These are phyloP conservation scores for Metahyphopichia silvanorum DNA, from an alignment of 805 yeast genomes.

Conservation along the genomic window DNA sequence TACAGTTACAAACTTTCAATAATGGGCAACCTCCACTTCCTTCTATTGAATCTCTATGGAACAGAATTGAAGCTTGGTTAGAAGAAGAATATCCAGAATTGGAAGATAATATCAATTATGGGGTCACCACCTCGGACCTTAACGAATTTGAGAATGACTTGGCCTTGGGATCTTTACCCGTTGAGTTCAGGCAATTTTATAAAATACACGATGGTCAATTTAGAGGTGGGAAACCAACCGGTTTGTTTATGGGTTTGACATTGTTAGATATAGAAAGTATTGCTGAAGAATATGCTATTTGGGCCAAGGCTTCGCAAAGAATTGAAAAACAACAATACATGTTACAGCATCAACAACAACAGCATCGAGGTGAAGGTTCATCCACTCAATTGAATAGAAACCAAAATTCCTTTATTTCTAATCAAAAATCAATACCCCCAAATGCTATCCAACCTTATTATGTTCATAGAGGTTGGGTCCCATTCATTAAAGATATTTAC, in stretches of 20 bases:
- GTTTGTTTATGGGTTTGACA: slow-evolving; percentile 41
- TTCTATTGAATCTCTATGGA: slow-evolving; percentile 41
- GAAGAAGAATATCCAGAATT: slow-evolving; percentile 47
- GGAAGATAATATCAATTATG: slow-evolving; percentile 40
- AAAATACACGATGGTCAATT: slow-evolving; percentile 46
- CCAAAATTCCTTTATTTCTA: slow-evolving; percentile 23
- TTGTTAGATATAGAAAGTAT: slow-evolving; percentile 42
- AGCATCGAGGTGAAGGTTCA: slow-evolving; percentile 11
- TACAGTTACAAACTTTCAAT: slow-evolving; percentile 44
- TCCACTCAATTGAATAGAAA: slow-evolving; percentile 8
- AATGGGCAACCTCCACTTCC: slow-evolving; percentile 52
- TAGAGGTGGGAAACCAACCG: slow-evolving; percentile 45
- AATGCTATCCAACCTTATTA: slow-evolving; percentile 34
- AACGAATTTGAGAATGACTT: slow-evolving; percentile 45
- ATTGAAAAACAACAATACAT: slow-evolving; percentile 35
- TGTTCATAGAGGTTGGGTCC: slow-evolving; percentile 40
- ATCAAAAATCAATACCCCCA: slow-evolving; percentile 38
- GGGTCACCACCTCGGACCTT: slow-evolving; percentile 44
- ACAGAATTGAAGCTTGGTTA: slow-evolving; percentile 38
- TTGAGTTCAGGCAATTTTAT: slow-evolving; percentile 42
- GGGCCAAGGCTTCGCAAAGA: slow-evolving; percentile 40
- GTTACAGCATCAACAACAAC: slow-evolving; percentile 23
- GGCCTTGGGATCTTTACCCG: slow-evolving; percentile 40
- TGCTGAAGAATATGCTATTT: slow-evolving; percentile 38
- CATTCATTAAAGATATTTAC: slow-evolving; percentile 36